Percentiles rank a stretch among this genome's conserved stretches.
Evolutionary conservation across 345 rosid species (phyloP).

Genomic region (Moricandia arvensis): DNA sequence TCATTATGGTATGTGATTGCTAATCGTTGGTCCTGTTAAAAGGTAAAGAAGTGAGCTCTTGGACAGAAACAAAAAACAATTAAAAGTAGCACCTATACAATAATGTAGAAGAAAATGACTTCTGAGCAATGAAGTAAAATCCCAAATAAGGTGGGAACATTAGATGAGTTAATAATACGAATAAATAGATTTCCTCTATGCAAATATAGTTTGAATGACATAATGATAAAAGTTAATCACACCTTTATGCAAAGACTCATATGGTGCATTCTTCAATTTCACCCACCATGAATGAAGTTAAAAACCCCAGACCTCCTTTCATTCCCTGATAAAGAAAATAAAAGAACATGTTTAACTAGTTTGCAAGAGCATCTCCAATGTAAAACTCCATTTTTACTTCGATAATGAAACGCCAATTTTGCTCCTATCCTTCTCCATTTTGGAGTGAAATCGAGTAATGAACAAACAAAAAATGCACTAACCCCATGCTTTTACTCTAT

Average conservation of each 20-base stretch:
- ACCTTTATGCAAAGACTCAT: slow-evolving; percentile 33
- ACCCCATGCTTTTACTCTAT: too few species aligned
- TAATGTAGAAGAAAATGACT: not conserved
- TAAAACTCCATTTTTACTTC: too few species aligned
- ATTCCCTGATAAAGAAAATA: slow-evolving; percentile 12
- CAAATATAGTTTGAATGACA: too few species aligned
- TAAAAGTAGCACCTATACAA: not conserved
- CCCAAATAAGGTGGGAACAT: not conserved
- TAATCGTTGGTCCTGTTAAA: slow-evolving; percentile 48
- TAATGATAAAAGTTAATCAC: not conserved
- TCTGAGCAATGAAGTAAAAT: not conserved
- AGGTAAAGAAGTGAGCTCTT: not conserved
- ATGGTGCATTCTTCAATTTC: slow-evolving; percentile 23
- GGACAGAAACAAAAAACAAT: not conserved
- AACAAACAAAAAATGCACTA: too few species aligned
- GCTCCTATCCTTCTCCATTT: too few species aligned
- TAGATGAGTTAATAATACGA: too few species aligned
- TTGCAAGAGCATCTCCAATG: too few species aligned
- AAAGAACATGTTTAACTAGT: too few species aligned
- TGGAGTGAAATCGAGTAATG: too few species aligned
- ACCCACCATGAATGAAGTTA: slow-evolving; percentile 17
- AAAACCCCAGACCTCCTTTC: slow-evolving; percentile 25
- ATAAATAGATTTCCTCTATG: too few species aligned
- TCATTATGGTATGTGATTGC: slow-evolving; percentile 37
- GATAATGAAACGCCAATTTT: too few species aligned